phyloP scores from a whole-genome alignment of 176 grass and related monocot genomes.

The Juncus inflexus region DNA sequence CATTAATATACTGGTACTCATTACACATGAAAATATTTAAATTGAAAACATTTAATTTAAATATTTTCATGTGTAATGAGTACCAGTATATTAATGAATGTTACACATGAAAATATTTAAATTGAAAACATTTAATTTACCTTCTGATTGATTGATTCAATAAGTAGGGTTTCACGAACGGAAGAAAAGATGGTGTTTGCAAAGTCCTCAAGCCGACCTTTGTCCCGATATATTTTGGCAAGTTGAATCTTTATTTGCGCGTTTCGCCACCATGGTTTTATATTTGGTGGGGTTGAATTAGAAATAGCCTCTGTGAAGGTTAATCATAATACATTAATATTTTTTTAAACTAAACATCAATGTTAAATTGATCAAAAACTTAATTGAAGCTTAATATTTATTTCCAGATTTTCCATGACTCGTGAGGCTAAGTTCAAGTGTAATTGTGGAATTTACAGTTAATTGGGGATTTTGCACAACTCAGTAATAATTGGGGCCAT shows the following conservation, averaged over 20 bases:
- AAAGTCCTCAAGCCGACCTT: constrained; percentile 62
- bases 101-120: background rate
- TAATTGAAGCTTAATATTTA: too few relatives aligned
- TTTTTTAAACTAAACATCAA: background rate
- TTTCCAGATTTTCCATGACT: background rate
- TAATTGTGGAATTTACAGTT: too few relatives aligned
- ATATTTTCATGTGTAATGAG: too few relatives aligned
- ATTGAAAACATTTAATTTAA: constrained; percentile 12
- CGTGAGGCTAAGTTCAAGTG: background rate
- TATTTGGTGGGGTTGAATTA: constrained; percentile 26
- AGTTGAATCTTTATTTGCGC: constrained; percentile 83
- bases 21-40: background rate
- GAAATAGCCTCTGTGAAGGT: constrained; percentile 29
- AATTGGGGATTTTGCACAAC: too few relatives aligned
- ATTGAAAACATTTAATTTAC: constrained; percentile 21
- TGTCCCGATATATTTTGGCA: constrained; percentile 61
- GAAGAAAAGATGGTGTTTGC: constrained; percentile 70
- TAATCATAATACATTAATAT: constrained; percentile 13
- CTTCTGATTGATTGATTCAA: constrained; percentile 78
- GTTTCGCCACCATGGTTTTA: constrained; percentile 79
- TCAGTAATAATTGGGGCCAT: too few relatives aligned
- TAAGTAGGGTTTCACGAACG: constrained; percentile 64
- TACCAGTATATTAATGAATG: too few relatives aligned
- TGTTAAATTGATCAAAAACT: background rate
- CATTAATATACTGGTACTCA: constrained; percentile 2